Percentiles rank a stretch among this genome's conserved stretches.
Evolutionary conservation across 179 eudicot species (phyloP).

Genomic region (Corrigiola litoralis): DNA sequence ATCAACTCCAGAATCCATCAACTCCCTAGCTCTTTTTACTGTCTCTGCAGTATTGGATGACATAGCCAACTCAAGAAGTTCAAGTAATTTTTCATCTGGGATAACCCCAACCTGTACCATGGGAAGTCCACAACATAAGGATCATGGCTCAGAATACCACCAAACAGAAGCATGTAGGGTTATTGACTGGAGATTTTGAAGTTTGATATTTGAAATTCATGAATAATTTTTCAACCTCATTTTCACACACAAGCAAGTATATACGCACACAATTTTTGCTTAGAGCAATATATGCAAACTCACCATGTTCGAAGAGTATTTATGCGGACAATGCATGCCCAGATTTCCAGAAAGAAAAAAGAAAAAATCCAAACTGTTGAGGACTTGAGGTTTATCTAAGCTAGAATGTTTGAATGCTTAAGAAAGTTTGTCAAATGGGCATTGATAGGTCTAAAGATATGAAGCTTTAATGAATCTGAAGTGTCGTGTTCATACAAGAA

Average conservation of each 20-base stretch:
- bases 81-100: conserved; percentile 86
- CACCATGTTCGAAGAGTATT: background rate
- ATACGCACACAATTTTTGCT: background rate
- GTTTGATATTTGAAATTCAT: too few species aligned
- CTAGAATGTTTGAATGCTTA: too few species aligned
- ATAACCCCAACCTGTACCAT: conserved; percentile 74
- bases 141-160: background rate
- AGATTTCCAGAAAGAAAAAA: background rate
- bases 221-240: background rate
- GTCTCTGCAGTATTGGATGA: conserved; percentile 94
- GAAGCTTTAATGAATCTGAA: background rate
- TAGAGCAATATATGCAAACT: background rate
- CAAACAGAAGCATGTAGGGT: background rate
- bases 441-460: background rate
- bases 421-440: background rate
- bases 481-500: too few species aligned
- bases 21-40: conserved; percentile 85
- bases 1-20: conserved; percentile 94
- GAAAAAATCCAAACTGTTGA: too few species aligned
- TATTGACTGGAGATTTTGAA: background rate
- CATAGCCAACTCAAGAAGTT: conserved; percentile 90
- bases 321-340: background rate
- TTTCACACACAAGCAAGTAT: background rate
- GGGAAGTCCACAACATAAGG: conserved; percentile 4
- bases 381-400: too few species aligned